phyloP scores from a whole-genome alignment of 352 stramenopile genomes.

The Globisporangium radiosum region DNA sequence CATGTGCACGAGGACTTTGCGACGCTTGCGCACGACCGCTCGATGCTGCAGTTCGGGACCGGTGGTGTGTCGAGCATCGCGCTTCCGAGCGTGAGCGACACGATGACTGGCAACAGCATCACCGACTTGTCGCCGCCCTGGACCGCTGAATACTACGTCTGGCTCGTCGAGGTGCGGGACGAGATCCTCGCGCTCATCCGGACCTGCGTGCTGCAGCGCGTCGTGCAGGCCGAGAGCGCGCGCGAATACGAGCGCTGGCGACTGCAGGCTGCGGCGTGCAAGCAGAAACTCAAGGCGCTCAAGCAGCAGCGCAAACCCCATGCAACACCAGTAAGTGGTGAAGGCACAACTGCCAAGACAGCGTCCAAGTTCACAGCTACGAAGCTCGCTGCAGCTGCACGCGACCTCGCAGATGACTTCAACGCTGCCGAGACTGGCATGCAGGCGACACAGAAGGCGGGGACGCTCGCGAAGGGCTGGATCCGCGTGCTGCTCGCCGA shows the following conservation, averaged over 20 bases:
- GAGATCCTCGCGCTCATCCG: conserved; percentile 47
- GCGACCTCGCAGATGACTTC: conserved; percentile 50
- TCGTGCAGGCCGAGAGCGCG: conserved; percentile 26
- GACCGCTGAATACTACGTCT: conserved; percentile 66
- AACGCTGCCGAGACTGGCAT: conserved; percentile 36
- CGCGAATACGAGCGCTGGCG: conserved; percentile 36
- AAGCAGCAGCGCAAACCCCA: conserved; percentile 14
- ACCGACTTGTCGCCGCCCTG: conserved; percentile 51
- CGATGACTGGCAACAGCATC: background rate
- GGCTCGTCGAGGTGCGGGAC: conserved; percentile 38
- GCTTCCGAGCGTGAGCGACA: conserved; percentile 15
- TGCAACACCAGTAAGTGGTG: background rate
- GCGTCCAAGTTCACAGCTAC: conserved; percentile 12
- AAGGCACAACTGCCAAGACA: conserved; percentile 1
- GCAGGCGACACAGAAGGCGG: conserved; percentile 23
- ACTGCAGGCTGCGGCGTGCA: conserved; percentile 35
- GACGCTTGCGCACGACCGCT: conserved; percentile 32
- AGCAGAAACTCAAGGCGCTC: conserved; percentile 40
- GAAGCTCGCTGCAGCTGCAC: conserved; percentile 25
- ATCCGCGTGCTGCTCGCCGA: conserved; percentile 38
- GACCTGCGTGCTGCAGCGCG: conserved; percentile 29
- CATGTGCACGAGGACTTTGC: conserved; percentile 66
- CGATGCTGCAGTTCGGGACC: conserved; percentile 42
- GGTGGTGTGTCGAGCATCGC: conserved; percentile 39
- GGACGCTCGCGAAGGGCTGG: conserved; percentile 36